These are phyloP conservation scores for Ajuga chamaepitys DNA, from an alignment of 257 asterid genomes.

Conservation along the genomic window DNA sequence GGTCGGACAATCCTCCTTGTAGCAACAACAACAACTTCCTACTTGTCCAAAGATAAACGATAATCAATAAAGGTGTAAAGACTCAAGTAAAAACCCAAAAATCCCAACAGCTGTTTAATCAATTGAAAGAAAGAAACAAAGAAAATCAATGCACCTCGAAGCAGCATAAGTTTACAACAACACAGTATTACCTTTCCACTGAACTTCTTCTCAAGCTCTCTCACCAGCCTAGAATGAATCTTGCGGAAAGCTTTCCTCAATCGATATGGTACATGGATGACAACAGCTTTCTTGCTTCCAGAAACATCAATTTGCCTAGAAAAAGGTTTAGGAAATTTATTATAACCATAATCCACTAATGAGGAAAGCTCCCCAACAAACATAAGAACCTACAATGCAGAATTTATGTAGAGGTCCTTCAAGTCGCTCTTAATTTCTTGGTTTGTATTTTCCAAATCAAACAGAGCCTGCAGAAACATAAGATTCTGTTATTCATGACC, in stretches of 20 bases:
- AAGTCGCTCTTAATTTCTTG: conserved; percentile 50
- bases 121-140: not conserved
- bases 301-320: conserved; percentile 77
- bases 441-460: conserved; percentile 48
- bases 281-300: conserved; percentile 81
- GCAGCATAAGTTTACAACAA: not conserved
- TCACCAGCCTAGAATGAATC: conserved; percentile 74
- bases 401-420: conserved; percentile 55
- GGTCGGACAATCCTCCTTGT: conserved; percentile 78
- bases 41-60: not conserved
- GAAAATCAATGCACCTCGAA: not conserved
- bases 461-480: conserved; percentile 30
- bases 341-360: not conserved
- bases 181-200: conserved; percentile 67
- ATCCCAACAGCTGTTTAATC: not conserved
- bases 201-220: conserved; percentile 96
- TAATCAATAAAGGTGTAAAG: not conserved
- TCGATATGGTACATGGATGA: conserved; percentile 79
- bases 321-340: not conserved
- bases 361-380: not conserved
- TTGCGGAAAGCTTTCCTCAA: conserved; percentile 87
- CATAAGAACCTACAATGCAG: conserved; percentile 38
- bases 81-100: not conserved
- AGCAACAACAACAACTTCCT: conserved; percentile 81
- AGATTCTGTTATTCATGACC: not conserved